Conservation (phyloP, 2,329 filamentous ascomycete species). For the Fusarium concolor region DNA sequence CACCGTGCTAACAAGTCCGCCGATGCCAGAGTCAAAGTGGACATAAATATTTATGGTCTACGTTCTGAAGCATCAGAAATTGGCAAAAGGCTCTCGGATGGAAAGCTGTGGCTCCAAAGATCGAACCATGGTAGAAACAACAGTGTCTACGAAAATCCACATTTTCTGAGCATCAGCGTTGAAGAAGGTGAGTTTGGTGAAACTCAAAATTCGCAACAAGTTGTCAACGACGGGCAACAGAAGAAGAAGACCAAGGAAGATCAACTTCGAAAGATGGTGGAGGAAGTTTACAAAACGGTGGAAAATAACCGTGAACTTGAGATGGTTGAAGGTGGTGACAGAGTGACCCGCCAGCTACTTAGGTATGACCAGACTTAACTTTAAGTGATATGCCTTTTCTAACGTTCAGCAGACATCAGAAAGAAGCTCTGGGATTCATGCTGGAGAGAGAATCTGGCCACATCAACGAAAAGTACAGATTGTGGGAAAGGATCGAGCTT, state of each 20-base stretch:
- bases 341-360: neutral
- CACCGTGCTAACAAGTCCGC: neutral
- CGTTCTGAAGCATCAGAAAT: accelerated
- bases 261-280: slow-evolving; percentile 15
- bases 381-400: neutral
- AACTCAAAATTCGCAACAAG: accelerated
- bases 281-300: slow-evolving; percentile 8
- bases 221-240: accelerated
- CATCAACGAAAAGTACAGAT: slow-evolving; percentile 1
- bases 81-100: neutral
- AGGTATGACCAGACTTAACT: neutral
- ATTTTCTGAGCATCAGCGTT: neutral
- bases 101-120: slow-evolving; percentile 13
- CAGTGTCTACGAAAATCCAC: neutral
- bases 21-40: slow-evolving; percentile 5
- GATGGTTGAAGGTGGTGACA: slow-evolving; percentile 7
- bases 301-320: slow-evolving; percentile 9
- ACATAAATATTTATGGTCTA: slow-evolving; percentile 9
- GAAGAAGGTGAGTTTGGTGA: accelerated
- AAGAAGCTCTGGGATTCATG: slow-evolving; percentile 19
- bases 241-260: slow-evolving; percentile 9
- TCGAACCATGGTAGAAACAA: neutral
- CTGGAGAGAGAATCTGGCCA: slow-evolving; percentile 8
- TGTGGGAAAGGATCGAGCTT: neutral
- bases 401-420: slow-evolving; percentile 7